Conservation (phyloP, 1,284 basidiomycete species). For the Apiotrichum sp. region DNA sequence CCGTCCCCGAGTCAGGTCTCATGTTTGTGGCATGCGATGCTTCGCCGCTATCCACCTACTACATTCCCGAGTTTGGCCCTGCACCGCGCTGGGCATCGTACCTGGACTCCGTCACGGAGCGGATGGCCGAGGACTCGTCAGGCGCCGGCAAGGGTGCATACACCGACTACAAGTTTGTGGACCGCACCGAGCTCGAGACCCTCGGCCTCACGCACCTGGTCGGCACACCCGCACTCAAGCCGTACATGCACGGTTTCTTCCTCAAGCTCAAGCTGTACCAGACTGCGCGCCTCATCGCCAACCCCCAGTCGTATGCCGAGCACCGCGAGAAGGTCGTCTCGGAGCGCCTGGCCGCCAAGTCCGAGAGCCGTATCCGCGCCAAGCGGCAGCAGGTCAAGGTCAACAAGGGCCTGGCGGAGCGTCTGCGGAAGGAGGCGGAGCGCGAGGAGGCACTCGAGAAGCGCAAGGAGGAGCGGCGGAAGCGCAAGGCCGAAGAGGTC, state of each 20-base stretch:
- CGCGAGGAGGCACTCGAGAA: conserved; percentile 59
- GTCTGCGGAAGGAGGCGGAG: conserved; percentile 69
- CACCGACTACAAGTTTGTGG: conserved; percentile 97
- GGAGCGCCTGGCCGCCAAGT: conserved; percentile 86
- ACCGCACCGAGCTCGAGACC: conserved; percentile 73
- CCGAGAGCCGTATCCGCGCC: conserved; percentile 83
- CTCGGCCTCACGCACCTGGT: conserved; percentile 90
- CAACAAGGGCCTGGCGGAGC: conserved; percentile 88
- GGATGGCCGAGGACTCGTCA: conserved; percentile 75
- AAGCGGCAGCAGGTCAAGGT: conserved; percentile 67
- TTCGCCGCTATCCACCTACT: conserved; percentile 86
- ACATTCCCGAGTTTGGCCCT: conserved; percentile 91
- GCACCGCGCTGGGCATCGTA: conserved; percentile 96
- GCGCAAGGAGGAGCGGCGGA: conserved; percentile 53
- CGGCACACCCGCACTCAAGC: conserved; percentile 89
- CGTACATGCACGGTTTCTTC: conserved; percentile 99
- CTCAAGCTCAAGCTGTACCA: conserved; percentile 92
- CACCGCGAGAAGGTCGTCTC: conserved; percentile 81
- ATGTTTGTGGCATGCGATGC: conserved; percentile 87
- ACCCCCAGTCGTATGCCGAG: conserved; percentile 92
- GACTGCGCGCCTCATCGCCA: conserved; percentile 87
- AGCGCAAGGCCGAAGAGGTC: conserved; percentile 3
- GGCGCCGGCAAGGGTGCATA: conserved; percentile 56
- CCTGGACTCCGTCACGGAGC: conserved; percentile 96
- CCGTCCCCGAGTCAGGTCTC: conserved; percentile 76